A percentile compares a stretch with the other conserved stretches of the same genome.
Evolutionary conservation across 768 basidiomycete genomes (phyloP).

Genomic region (Phanerochaete carnosa): DNA sequence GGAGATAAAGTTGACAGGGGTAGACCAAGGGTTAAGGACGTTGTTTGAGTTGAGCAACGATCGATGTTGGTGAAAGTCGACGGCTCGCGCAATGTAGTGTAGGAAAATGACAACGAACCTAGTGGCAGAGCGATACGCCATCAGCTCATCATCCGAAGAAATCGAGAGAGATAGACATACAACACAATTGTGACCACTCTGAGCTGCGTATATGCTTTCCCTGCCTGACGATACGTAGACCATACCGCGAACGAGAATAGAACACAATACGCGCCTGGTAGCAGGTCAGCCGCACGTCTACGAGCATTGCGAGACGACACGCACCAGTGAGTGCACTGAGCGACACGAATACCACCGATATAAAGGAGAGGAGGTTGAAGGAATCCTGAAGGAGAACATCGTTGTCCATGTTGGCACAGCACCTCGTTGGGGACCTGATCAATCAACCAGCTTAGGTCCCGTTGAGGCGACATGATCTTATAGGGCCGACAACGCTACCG

Average conservation of each 20-base stretch:
- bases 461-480: too few relatives aligned
- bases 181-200: slow-evolving; percentile 16
- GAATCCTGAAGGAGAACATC: background rate
- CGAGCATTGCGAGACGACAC: background rate
- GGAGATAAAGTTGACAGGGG: slow-evolving; percentile 14
- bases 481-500: too few relatives aligned
- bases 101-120: slow-evolving; percentile 17
- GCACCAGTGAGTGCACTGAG: slow-evolving; percentile 1
- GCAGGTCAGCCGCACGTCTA: background rate
- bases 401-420: too few relatives aligned
- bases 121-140: background rate
- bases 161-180: slow-evolving; percentile 7
- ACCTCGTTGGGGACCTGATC: too few relatives aligned
- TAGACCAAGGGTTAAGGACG: background rate
- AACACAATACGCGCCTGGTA: slow-evolving; percentile 16
- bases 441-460: too few relatives aligned
- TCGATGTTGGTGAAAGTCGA: slow-evolving; percentile 13
- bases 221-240: slow-evolving; percentile 13
- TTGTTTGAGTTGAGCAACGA: background rate
- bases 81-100: slow-evolving; percentile 18
- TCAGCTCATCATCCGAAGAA: background rate
- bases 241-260: slow-evolving; percentile 21
- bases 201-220: slow-evolving; percentile 11
- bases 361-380: background rate
- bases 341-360: background rate